A percentile compares a stretch with the other conserved stretches of the same genome.
Conservation (phyloP, 1,284 basidiomycete genomes). For the Tilletia setariae region DNA sequence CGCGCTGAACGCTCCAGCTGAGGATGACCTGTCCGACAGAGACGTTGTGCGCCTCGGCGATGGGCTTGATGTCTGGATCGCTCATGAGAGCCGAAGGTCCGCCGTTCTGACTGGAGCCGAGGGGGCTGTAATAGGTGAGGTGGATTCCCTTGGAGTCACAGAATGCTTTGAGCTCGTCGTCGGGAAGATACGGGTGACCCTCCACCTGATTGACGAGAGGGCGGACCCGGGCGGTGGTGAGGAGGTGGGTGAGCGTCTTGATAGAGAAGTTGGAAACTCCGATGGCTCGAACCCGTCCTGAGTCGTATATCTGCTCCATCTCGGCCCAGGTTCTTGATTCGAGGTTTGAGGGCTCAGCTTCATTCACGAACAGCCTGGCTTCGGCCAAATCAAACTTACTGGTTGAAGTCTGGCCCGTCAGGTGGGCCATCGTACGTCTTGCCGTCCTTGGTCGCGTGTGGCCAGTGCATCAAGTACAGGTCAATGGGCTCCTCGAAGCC, state of each 20-base stretch:
- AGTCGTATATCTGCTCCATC: conserved; percentile 51
- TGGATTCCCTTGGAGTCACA: conserved; percentile 50
- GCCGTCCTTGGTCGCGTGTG: conserved; percentile 22
- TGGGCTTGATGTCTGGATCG: conserved; percentile 58
- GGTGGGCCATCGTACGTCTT: not conserved
- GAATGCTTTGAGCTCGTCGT: conserved; percentile 50
- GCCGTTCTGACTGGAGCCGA: conserved; percentile 51
- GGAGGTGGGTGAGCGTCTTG: conserved; percentile 49
- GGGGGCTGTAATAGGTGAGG: conserved; percentile 52
- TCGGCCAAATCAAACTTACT: conserved; percentile 41
- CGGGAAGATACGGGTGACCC: conserved; percentile 53
- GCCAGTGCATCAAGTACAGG: conserved; percentile 46
- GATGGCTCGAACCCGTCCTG: conserved; percentile 51
- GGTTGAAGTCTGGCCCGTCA: not conserved
- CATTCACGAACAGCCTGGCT: conserved; percentile 51
- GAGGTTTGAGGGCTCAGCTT: conserved; percentile 45
- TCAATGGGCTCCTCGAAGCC: conserved; percentile 33
- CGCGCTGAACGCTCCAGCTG: conserved; percentile 70
- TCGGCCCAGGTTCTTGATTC: conserved; percentile 51
- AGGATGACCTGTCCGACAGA: conserved; percentile 55
- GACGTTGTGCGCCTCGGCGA: conserved; percentile 51
- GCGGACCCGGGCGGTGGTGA: conserved; percentile 49
- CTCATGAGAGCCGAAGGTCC: conserved; percentile 66
- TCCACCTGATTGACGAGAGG: conserved; percentile 54
- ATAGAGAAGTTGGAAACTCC: conserved; percentile 54